A percentile compares a stretch with the other conserved stretches of the same genome.
phyloP scores from a whole-genome alignment of 2,329 filamentous ascomycete species.

The Nakataea oryzae region DNA sequence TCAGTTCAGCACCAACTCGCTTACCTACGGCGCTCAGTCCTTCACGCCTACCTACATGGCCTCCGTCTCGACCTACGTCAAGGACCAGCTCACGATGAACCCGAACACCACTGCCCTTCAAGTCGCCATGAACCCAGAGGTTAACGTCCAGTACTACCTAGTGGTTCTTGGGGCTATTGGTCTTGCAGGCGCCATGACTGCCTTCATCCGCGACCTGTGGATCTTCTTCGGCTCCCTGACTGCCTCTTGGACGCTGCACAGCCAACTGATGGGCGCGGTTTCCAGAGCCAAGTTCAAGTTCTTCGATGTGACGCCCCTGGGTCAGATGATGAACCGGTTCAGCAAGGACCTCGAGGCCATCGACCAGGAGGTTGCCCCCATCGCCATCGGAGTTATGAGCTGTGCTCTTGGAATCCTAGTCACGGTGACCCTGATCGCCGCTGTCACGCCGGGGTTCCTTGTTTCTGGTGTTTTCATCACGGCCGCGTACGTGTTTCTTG shows the following conservation, averaged over 20 bases:
- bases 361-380: constrained; percentile 89
- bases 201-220: constrained; percentile 73
- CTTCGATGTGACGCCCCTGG: constrained; percentile 91
- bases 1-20: constrained; percentile 23
- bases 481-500: constrained; percentile 70
- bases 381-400: constrained; percentile 68
- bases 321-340: constrained; percentile 96
- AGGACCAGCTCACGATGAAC: constrained; percentile 21
- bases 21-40: constrained; percentile 21
- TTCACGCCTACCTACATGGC: constrained; percentile 27
- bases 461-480: constrained; percentile 81
- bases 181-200: constrained; percentile 65
- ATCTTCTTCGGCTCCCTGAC: constrained; percentile 86
- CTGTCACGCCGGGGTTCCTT: constrained; percentile 84
- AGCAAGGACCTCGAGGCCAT: constrained; percentile 94
- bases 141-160: constrained; percentile 79
- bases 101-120: constrained; percentile 22
- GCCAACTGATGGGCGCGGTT: constrained; percentile 65
- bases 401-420: constrained; percentile 61
- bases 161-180: constrained; percentile 74
- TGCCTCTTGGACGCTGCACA: constrained; percentile 78
- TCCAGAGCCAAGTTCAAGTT: constrained; percentile 92
- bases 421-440: constrained; percentile 76
- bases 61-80: constrained; percentile 25
- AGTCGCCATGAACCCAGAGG: constrained; percentile 30